Percentiles rank a stretch among this genome's conserved stretches.
Conservation (phyloP, 345 rosid genomes). For the Adansonia digitata region DNA sequence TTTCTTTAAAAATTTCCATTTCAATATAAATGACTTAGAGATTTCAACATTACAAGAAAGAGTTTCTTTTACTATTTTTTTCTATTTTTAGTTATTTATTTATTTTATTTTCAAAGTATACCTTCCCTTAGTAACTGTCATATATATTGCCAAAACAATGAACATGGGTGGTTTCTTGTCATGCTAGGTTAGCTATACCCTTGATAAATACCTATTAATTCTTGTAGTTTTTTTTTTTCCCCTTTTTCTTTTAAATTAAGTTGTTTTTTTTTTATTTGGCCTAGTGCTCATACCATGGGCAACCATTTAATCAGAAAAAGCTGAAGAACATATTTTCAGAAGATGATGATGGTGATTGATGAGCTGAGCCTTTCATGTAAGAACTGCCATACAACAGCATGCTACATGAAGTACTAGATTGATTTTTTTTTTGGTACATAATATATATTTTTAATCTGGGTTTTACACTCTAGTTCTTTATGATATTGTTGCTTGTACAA, state of each 20-base stretch:
- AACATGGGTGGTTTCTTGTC: neutral
- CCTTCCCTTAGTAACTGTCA: neutral
- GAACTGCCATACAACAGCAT: conserved; percentile 10
- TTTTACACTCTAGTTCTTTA: neutral
- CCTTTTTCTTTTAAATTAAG: too few species aligned
- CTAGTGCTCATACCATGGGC: neutral
- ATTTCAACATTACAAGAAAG: neutral
- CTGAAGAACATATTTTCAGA: conserved; percentile 4
- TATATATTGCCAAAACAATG: neutral
- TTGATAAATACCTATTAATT: neutral
- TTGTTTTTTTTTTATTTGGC: neutral
- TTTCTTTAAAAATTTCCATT: neutral
- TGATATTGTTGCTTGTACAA: neutral
- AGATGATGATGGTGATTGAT: conserved; percentile 7
- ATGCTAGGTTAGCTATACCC: neutral
- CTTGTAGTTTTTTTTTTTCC: neutral
- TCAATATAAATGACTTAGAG: neutral
- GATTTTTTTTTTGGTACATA: neutral
- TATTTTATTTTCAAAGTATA: neutral
- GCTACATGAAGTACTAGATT: conserved; percentile 9
- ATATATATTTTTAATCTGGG: neutral
- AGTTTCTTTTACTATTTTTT: neutral
- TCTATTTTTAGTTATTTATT: neutral
- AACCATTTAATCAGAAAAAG: neutral
- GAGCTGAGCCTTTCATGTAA: neutral